A percentile compares a stretch with the other conserved stretches of the same genome.
Evolutionary conservation across 176 grass and related monocot species (phyloP).

Genomic region (Raddia guianensis): DNA sequence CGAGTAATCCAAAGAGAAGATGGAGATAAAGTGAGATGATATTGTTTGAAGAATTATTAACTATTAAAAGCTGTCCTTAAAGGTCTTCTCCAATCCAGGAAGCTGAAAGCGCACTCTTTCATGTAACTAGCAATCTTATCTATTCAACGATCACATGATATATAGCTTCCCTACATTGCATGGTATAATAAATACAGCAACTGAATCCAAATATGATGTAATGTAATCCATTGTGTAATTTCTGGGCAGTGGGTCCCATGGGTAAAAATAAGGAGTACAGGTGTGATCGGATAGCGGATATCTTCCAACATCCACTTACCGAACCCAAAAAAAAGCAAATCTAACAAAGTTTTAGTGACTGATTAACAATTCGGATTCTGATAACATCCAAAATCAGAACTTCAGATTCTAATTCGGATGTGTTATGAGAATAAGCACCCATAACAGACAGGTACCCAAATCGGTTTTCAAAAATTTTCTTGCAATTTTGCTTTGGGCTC

Average conservation of each 20-base stretch:
- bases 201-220: neutral
- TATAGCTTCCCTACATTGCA: neutral
- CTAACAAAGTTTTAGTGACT: too few relatives aligned
- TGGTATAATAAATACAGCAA: neutral
- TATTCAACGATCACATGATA: neutral
- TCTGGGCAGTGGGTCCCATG: neutral
- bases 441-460: too few relatives aligned
- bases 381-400: too few relatives aligned
- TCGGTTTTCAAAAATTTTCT: too few relatives aligned
- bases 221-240: neutral
- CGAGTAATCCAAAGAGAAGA: neutral
- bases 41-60: slow-evolving; percentile 8
- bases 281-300: too few relatives aligned
- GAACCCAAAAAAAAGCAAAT: too few relatives aligned
- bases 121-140: neutral
- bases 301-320: too few relatives aligned
- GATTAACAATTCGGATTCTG: too few relatives aligned
- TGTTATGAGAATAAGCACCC: too few relatives aligned
- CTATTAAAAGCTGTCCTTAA: neutral
- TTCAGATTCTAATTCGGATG: too few relatives aligned
- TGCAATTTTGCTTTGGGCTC: too few relatives aligned
- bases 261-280: neutral
- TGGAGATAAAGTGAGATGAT: neutral
- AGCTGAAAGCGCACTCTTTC: neutral
- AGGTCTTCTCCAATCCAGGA: neutral